Evolutionary conservation across 208 protist genomes (phyloP).

Genomic region (Crithidia sp.): DNA sequence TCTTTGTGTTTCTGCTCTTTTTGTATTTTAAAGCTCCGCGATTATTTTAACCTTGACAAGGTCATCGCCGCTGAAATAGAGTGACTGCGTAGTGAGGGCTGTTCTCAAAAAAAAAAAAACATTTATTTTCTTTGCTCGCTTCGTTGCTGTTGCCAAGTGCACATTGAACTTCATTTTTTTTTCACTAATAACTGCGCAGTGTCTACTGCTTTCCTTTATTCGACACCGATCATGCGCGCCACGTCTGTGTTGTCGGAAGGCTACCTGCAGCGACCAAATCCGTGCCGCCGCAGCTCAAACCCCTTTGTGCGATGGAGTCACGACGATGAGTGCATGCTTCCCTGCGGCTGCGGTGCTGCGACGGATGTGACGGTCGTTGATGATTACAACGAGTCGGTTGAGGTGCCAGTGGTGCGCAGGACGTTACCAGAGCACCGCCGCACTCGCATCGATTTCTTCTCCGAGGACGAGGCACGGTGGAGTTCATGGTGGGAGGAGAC

Average conservation of each 20-base stretch:
- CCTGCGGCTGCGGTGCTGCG: not conserved
- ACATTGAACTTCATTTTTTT: not conserved
- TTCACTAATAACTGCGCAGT: not conserved
- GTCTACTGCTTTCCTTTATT: constrained; percentile 1
- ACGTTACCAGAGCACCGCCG: constrained; percentile 1
- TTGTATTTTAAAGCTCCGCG: constrained; percentile 11
- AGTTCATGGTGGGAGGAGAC: not conserved
- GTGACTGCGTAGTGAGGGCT: too few relatives aligned
- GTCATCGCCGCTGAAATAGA: too few relatives aligned
- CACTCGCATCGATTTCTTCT: constrained; percentile 23
- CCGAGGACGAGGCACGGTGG: constrained; percentile 11
- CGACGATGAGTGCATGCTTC: not conserved
- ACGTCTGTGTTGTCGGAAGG: constrained; percentile 22
- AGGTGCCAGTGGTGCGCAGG: not conserved
- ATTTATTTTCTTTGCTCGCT: constrained; percentile 4
- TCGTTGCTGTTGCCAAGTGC: not conserved
- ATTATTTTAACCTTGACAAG: too few relatives aligned
- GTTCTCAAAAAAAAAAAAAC: not conserved
- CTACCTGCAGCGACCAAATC: not conserved
- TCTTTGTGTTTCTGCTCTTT: constrained; percentile 13
- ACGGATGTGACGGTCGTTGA: not conserved
- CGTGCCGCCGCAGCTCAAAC: not conserved
- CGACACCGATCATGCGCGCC: constrained; percentile 13
- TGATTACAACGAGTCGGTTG: not conserved
- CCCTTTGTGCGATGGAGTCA: constrained; percentile 11